Evolutionary conservation across 495 filamentous ascomycete genomes (phyloP), one percentile per base, ranked within the genome.

Genomic region (Penicillium atrosanguineum): DNA sequence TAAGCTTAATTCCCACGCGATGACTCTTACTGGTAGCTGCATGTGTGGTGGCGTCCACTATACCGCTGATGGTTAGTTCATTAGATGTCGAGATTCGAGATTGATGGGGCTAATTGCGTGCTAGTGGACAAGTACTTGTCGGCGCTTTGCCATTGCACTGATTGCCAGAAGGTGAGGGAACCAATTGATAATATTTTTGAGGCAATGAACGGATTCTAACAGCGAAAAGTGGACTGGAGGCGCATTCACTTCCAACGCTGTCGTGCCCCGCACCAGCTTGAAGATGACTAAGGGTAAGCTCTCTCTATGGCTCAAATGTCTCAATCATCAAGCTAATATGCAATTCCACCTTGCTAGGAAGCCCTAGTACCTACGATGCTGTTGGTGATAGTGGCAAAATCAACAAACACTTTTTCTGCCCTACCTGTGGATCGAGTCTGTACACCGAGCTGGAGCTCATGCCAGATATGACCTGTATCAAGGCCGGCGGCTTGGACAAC

Each of bases 321-420:
- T 44, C 12, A 19, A 45, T 15, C 19, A 39, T 6, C 7, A 39
- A n/a, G 8, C 26, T 14, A 9, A 40, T 6, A 19, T 16, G 43
- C 19, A 12, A 18, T 23, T 4, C n/a, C 16, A 18, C 23, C 14
- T 12, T 8, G 2, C 20, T 18, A 70, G 74, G 74, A 26, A 65
- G 55, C 12, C 68, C 71, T 9, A 69, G 56, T 31, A 42, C 61
- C 39, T 79, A 72, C 51, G 72, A 77, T 23, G 60, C 46, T 15
- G 60, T 45, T 4, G 77, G 74, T 3, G 61, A 53, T 29, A 67
- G 63, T 6, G 76, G 77, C 14, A 79, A 78, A 44, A 68, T 74
- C 55, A 79, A 79, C 57, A 74, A 76, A 55, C 75, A 79, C 52
- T 78, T 68, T 52, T 79, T 80, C 64, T 80, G 77, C 56, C 41